These are phyloP conservation scores for Cystofilobasidium bisporidii DNA, from an alignment of 768 basidiomycete species.

Conservation along the genomic window DNA sequence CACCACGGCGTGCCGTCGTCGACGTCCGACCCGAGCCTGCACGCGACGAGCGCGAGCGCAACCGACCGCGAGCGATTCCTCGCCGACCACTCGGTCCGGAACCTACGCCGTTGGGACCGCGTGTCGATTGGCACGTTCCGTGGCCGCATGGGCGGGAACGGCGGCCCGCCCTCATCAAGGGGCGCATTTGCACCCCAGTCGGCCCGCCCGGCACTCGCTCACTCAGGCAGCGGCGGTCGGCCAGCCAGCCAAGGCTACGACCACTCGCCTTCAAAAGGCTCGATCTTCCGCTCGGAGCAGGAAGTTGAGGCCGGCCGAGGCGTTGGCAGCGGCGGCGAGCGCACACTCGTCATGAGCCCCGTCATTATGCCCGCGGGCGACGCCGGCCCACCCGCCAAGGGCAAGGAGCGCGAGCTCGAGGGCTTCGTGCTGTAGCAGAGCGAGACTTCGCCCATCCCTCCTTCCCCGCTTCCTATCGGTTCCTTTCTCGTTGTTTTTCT, in stretches of 20 bases:
- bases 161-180: background rate
- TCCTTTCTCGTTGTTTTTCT: background rate
- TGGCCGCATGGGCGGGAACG: constrained; percentile 10
- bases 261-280: background rate
- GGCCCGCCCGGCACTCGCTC: background rate
- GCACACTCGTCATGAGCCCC: background rate
- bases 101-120: constrained; percentile 23
- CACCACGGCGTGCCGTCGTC: constrained; percentile 9
- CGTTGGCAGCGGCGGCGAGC: background rate
- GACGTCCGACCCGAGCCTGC: constrained; percentile 5
- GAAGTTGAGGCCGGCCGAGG: too few relatives aligned
- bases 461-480: background rate
- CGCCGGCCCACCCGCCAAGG: background rate
- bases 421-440: background rate
- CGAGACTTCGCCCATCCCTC: background rate
- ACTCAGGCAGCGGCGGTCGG: background rate
- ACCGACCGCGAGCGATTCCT: constrained; percentile 9
- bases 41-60: background rate
- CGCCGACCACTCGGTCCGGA: constrained; percentile 5
- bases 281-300: background rate
- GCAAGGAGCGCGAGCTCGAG: background rate
- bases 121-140: constrained; percentile 29
- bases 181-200: background rate
- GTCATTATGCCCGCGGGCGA: background rate
- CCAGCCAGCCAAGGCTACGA: background rate